Evolutionary conservation across 345 rosid genomes (phyloP).

Genomic region (Aquilaria yunnanensis): DNA sequence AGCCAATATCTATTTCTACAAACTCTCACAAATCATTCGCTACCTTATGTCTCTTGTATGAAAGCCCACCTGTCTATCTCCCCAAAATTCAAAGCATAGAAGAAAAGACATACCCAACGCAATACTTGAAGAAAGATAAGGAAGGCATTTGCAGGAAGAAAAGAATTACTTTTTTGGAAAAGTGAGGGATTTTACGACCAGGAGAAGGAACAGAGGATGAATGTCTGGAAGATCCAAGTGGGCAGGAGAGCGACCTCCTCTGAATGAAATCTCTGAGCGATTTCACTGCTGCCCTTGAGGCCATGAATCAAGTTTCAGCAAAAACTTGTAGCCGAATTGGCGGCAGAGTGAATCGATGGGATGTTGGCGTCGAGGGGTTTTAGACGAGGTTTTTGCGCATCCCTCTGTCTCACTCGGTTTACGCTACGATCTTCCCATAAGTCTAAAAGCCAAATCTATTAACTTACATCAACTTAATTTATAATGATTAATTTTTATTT

Average conservation of each 20-base stretch:
- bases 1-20: neutral
- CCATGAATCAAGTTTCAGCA: constrained; percentile 28
- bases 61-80: too few relatives aligned
- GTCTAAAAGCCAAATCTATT: too few relatives aligned
- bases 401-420: too few relatives aligned
- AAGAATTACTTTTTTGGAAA: constrained; percentile 53
- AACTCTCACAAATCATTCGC: too few relatives aligned
- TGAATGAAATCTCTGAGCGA: constrained; percentile 31
- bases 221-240: constrained; percentile 35
- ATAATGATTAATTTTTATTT: too few relatives aligned
- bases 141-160: neutral
- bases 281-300: constrained; percentile 37
- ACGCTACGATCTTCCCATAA: too few relatives aligned
- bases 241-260: constrained; percentile 29
- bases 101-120: neutral
- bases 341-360: neutral
- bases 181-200: constrained; percentile 68
- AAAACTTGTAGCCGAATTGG: too few relatives aligned
- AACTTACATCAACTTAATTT: too few relatives aligned
- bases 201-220: constrained; percentile 33
- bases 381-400: neutral
- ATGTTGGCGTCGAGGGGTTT: constrained; percentile 1
- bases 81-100: neutral
- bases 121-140: neutral
- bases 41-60: too few relatives aligned